Evolutionary conservation across 208 protist genomes (phyloP).

Genomic region (Wallacemonas collosoma): DNA sequence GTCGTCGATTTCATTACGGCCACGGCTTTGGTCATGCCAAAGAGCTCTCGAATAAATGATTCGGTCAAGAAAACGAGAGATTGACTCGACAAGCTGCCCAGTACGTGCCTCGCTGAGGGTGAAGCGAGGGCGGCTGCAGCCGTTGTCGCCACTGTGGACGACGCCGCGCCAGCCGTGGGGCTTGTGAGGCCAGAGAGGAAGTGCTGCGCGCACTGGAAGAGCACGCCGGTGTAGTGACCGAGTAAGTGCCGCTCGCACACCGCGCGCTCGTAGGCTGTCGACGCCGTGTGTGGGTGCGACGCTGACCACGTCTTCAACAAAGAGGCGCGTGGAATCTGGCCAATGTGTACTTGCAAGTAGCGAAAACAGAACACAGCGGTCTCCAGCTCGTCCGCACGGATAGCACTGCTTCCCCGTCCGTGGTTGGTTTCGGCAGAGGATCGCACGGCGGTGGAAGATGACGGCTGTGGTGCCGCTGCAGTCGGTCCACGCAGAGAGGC

Average conservation of each 20-base stretch:
- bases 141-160: background rate
- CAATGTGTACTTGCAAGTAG: conserved; percentile 26
- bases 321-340: conserved; percentile 19
- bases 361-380: conserved; percentile 36
- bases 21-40: background rate
- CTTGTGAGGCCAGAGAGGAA: background rate
- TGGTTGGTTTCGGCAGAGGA: background rate
- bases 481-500: background rate
- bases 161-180: background rate
- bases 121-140: background rate
- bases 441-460: background rate
- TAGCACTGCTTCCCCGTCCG: background rate
- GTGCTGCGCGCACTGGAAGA: background rate
- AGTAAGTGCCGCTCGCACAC: background rate
- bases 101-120: background rate
- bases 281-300: background rate
- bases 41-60: conserved; percentile 2
- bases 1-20: background rate
- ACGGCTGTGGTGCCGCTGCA: too few relatives aligned
- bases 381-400: conserved; percentile 17
- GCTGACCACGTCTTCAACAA: background rate
- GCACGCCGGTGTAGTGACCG: conserved; percentile 1
- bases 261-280: background rate
- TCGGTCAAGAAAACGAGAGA: background rate
- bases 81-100: background rate